Evolutionary conservation across 2,329 filamentous ascomycete species (phyloP).

Genomic region (Arthrinium phaeospermum): DNA sequence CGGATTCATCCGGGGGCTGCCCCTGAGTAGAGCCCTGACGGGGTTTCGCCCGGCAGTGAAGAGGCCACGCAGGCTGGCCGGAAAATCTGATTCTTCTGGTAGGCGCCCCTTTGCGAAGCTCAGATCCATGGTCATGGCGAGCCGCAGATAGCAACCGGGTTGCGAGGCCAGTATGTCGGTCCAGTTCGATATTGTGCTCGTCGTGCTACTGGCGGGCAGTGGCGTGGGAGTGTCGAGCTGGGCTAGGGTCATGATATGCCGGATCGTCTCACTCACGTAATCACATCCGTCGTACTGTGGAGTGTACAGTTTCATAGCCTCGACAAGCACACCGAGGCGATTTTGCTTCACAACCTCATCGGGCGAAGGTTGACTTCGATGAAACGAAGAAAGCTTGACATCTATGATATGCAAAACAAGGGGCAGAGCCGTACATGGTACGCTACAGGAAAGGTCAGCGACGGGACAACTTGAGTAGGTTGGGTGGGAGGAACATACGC

Average conservation of each 20-base stretch:
- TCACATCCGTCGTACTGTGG: slow-evolving; percentile 53
- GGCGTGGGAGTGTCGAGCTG: slow-evolving; percentile 40
- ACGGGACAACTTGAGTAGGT: neutral
- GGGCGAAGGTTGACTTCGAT: slow-evolving; percentile 26
- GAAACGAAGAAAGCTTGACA: slow-evolving; percentile 41
- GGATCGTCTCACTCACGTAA: slow-evolving; percentile 50
- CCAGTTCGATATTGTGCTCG: slow-evolving; percentile 44
- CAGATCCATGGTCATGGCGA: slow-evolving; percentile 51
- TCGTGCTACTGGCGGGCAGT: slow-evolving; percentile 30
- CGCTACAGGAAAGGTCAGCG: slow-evolving; percentile 27
- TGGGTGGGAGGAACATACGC: slow-evolving; percentile 42
- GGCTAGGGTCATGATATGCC: slow-evolving; percentile 49
- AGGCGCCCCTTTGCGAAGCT: slow-evolving; percentile 49
- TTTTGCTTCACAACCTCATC: slow-evolving; percentile 47
- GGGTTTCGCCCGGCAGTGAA: slow-evolving; percentile 46
- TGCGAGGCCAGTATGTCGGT: slow-evolving; percentile 48
- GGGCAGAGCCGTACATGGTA: slow-evolving; percentile 44
- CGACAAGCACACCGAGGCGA: slow-evolving; percentile 50
- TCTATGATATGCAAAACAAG: slow-evolving; percentile 45
- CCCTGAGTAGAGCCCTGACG: slow-evolving; percentile 38
- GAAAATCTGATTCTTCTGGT: slow-evolving; percentile 48
- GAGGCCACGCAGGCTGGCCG: slow-evolving; percentile 44
- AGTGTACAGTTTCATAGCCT: slow-evolving; percentile 52
- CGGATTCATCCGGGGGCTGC: neutral
- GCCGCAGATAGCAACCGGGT: slow-evolving; percentile 46